phyloP scores from a whole-genome alignment of 352 stramenopile genomes.

The Globisporangium canariense region DNA sequence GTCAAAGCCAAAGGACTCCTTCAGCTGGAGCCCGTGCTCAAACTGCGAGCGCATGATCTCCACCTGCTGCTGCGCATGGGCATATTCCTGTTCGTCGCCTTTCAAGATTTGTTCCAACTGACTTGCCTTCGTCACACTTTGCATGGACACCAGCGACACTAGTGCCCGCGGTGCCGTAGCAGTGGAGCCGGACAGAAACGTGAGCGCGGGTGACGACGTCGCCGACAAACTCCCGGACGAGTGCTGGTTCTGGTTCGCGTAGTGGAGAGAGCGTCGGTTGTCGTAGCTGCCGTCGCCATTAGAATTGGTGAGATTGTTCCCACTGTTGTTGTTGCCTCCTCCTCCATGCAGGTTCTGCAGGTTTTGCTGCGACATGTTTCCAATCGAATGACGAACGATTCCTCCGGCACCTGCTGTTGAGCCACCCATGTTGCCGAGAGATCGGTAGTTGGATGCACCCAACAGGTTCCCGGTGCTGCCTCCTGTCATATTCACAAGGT shows the following conservation, averaged over 20 bases:
- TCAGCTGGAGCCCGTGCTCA: conserved; percentile 59
- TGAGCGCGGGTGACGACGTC: conserved; percentile 37
- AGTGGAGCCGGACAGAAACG: conserved; percentile 23
- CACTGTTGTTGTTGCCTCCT: conserved; percentile 8
- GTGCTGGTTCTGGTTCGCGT: conserved; percentile 20
- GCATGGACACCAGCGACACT: conserved; percentile 72
- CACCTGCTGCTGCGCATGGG: conserved; percentile 45
- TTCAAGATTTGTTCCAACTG: conserved; percentile 73
- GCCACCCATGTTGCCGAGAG: conserved; percentile 13
- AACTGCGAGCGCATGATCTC: conserved; percentile 67
- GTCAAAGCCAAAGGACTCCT: conserved; percentile 84
- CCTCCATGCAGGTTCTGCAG: conserved; percentile 16
- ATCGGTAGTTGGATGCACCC: conserved; percentile 13
- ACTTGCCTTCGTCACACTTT: conserved; percentile 57
- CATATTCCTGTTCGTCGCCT: conserved; percentile 58
- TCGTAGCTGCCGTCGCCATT: conserved; percentile 8
- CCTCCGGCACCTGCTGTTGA: not conserved
- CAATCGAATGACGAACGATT: conserved; percentile 15
- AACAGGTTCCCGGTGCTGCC: not conserved
- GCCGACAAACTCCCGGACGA: conserved; percentile 16
- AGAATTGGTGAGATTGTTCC: conserved; percentile 5
- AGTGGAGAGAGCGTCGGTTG: conserved; percentile 15
- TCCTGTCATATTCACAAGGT: conserved; percentile 7
- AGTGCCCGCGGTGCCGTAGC: conserved; percentile 39
- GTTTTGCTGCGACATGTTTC: conserved; percentile 18